phyloP scores from a whole-genome alignment of 306 rosid species.

The Hylodesmum podocarpum region DNA sequence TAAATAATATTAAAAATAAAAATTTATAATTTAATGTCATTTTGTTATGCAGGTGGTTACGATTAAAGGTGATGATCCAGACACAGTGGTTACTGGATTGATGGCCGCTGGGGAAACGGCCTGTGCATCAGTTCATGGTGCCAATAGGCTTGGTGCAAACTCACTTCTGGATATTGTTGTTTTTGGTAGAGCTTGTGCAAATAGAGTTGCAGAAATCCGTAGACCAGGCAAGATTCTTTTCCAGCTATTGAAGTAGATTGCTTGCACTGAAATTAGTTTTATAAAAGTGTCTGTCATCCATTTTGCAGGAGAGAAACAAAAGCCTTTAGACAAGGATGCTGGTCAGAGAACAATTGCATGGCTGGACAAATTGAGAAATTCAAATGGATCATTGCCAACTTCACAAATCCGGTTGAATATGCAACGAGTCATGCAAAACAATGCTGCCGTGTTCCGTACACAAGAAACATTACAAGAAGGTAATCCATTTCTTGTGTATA shows the following conservation, averaged over 20 bases:
- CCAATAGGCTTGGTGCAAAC: constrained; percentile 95
- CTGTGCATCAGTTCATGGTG: constrained; percentile 94
- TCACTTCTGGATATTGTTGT: constrained; percentile 93
- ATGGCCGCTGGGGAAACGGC: constrained; percentile 97
- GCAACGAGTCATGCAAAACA: constrained; percentile 95
- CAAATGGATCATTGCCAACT: constrained; percentile 85
- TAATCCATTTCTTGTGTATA: constrained; percentile 16
- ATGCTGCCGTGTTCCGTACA: constrained; percentile 98
- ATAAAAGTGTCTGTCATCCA: constrained; percentile 11
- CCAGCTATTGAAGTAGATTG: neutral
- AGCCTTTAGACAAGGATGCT: constrained; percentile 86
- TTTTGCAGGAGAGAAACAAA: constrained; percentile 74
- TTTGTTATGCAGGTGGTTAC: constrained; percentile 62
- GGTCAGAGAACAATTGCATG: constrained; percentile 93
- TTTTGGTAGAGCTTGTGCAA: constrained; percentile 93
- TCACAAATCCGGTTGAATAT: constrained; percentile 82
- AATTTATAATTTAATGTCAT: neutral
- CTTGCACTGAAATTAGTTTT: neutral
- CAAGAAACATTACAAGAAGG: constrained; percentile 95
- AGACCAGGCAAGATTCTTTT: constrained; percentile 67
- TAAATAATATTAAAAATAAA: neutral
- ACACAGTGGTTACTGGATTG: constrained; percentile 69
- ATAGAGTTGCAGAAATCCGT: constrained; percentile 80
- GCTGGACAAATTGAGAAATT: constrained; percentile 88
- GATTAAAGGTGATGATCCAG: constrained; percentile 70